Percentiles rank a stretch among this genome's conserved stretches.
These are phyloP conservation scores for Blastomyces parvus DNA, from an alignment of 2,329 filamentous ascomycete genomes.

Conservation along the genomic window DNA sequence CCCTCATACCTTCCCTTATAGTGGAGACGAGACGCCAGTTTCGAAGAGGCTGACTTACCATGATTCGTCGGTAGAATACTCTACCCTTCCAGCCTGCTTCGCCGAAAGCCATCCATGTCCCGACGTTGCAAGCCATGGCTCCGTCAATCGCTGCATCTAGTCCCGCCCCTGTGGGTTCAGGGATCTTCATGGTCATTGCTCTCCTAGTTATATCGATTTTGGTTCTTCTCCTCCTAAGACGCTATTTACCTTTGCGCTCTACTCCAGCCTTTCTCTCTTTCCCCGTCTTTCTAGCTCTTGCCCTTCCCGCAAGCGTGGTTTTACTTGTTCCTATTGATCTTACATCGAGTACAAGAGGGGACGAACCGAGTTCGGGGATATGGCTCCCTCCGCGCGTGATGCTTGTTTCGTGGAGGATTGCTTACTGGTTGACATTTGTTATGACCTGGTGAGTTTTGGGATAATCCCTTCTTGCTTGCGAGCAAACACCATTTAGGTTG, in stretches of 20 bases:
- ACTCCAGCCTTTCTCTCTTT: constrained; percentile 84
- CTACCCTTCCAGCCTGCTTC: background rate
- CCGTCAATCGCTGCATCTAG: constrained; percentile 18
- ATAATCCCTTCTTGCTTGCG: background rate
- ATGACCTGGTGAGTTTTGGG: constrained; percentile 65
- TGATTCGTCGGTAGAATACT: background rate
- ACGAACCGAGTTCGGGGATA: constrained; percentile 66
- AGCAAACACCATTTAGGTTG: constrained; percentile 5
- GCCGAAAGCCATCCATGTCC: constrained; percentile 7
- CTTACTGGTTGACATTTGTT: constrained; percentile 93
- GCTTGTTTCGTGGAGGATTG: constrained; percentile 84
- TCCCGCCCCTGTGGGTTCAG: constrained; percentile 58
- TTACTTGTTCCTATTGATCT: constrained; percentile 92
- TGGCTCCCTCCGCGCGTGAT: constrained; percentile 74
- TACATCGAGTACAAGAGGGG: constrained; percentile 68
- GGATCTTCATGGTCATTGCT: constrained; percentile 64
- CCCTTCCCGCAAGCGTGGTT: constrained; percentile 81
- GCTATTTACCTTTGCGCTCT: constrained; percentile 80
- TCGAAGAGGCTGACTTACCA: background rate
- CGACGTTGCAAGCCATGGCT: constrained; percentile 11
- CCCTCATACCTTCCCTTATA: background rate
- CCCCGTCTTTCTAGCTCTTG: constrained; percentile 92
- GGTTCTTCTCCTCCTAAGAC: constrained; percentile 74
- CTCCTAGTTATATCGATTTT: constrained; percentile 63
- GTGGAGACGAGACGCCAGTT: background rate